phyloP scores from a whole-genome alignment of 208 protist genomes.

The Trypanosoma cruzi region DNA sequence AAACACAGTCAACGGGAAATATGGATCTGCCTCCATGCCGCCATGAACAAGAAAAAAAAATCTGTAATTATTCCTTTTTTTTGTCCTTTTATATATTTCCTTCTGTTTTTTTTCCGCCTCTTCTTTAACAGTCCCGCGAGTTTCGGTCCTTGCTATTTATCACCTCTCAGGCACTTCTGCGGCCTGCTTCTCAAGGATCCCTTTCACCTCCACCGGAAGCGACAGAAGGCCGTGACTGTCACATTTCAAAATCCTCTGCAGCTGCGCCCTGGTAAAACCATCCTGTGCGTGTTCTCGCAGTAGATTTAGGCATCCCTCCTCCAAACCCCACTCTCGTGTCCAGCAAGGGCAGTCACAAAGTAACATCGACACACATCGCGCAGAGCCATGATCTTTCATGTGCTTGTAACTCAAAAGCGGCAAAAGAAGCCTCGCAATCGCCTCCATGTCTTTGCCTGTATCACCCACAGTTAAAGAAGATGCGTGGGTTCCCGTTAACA shows the following conservation, averaged over 20 bases:
- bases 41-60: background rate
- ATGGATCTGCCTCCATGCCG: background rate
- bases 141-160: too few relatives aligned
- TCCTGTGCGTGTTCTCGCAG: conserved; percentile 33
- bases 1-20: background rate
- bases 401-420: conserved; percentile 9
- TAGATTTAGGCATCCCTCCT: conserved; percentile 27
- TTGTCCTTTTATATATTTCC: background rate
- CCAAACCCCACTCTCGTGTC: conserved; percentile 24
- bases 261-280: conserved; percentile 44
- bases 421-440: conserved; percentile 17
- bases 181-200: conserved; percentile 10
- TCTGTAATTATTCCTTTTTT: background rate
- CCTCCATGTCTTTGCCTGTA: conserved; percentile 8
- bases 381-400: conserved; percentile 25
- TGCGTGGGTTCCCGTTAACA: background rate
- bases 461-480: background rate
- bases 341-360: conserved; percentile 35
- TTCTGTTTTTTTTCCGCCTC: background rate
- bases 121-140: background rate
- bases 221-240: background rate
- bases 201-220: conserved; percentile 24
- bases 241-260: conserved; percentile 25
- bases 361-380: conserved; percentile 35
- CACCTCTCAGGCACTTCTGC: conserved; percentile 23